These are phyloP conservation scores for Venturia asperata DNA, from an alignment of 2,329 filamentous ascomycete species.

Conservation along the genomic window DNA sequence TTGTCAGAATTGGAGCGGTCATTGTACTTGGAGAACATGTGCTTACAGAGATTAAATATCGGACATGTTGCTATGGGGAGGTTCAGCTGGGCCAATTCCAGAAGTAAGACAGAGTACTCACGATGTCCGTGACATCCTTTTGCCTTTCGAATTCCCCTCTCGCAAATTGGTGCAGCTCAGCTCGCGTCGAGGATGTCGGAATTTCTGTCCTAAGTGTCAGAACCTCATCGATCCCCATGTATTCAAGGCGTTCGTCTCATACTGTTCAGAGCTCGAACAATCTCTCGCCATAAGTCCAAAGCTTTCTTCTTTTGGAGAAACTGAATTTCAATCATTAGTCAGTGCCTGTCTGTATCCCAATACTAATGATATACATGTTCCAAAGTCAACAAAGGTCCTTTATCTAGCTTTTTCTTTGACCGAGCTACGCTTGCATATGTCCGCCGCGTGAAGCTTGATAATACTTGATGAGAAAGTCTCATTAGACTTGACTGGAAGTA, in stretches of 20 bases:
- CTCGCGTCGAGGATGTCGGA: constrained; percentile 30
- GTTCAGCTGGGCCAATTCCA: constrained; percentile 6
- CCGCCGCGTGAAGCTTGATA: constrained; percentile 7
- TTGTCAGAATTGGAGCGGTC: not conserved
- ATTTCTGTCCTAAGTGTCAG: constrained; percentile 26
- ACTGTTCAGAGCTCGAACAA: constrained; percentile 38
- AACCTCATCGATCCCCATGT: not conserved
- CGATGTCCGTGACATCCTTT: constrained; percentile 40
- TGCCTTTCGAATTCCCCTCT: constrained; percentile 44
- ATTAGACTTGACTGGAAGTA: not conserved
- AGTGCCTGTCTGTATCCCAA: too few relatives aligned
- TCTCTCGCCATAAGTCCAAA: constrained; percentile 42
- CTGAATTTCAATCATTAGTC: constrained; percentile 24
- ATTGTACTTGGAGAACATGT: not conserved
- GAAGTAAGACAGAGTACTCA: constrained; percentile 25
- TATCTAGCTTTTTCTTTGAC: constrained; percentile 10
- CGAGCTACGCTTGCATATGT: constrained; percentile 9
- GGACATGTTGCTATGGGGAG: constrained; percentile 36
- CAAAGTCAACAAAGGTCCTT: constrained; percentile 10
- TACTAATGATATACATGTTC: constrained; percentile 4
- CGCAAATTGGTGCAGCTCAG: constrained; percentile 43
- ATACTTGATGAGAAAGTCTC: not conserved
- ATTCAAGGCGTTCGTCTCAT: constrained; percentile 16
- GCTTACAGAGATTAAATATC: constrained; percentile 42
- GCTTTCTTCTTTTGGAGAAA: constrained; percentile 45